These are phyloP conservation scores for Podospora pseudocomata DNA, from an alignment of 495 filamentous ascomycete genomes.

Conservation along the genomic window DNA sequence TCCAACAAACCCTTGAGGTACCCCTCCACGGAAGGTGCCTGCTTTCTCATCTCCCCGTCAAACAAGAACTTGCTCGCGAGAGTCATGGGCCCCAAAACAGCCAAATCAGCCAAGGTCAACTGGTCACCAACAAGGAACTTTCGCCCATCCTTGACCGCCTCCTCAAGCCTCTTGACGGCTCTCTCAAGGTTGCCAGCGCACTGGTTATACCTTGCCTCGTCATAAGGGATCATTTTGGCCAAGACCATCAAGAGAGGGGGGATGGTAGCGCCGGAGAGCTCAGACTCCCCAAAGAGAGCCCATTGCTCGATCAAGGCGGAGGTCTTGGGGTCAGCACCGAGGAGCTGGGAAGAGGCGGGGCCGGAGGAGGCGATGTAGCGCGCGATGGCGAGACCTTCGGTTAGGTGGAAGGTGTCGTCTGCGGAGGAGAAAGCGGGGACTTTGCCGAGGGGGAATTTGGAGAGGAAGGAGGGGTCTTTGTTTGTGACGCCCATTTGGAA, in stretches of 20 bases:
- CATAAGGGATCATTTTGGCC: slow-evolving; percentile 37
- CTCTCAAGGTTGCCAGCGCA: slow-evolving; percentile 30
- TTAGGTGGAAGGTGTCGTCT: slow-evolving; percentile 46
- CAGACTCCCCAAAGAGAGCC: slow-evolving; percentile 46
- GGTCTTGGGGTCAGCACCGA: slow-evolving; percentile 46
- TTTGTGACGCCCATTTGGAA: slow-evolving; percentile 48
- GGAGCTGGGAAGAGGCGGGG: slow-evolving; percentile 48
- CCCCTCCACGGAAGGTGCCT: slow-evolving; percentile 40
- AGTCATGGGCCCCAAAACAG: slow-evolving; percentile 39
- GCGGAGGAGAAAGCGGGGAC: slow-evolving; percentile 55
- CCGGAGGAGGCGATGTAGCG: slow-evolving; percentile 53
- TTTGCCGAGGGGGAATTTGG: slow-evolving; percentile 62
- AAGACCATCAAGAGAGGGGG: slow-evolving; percentile 34
- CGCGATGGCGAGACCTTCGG: slow-evolving; percentile 56
- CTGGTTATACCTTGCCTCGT: slow-evolving; percentile 36
- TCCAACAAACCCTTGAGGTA: slow-evolving; percentile 45
- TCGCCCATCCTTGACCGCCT: slow-evolving; percentile 35
- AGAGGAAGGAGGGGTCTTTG: slow-evolving; percentile 47
- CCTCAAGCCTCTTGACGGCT: slow-evolving; percentile 43
- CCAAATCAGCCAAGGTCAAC: slow-evolving; percentile 54
- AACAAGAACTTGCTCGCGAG: slow-evolving; percentile 43
- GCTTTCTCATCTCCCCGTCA: slow-evolving; percentile 50
- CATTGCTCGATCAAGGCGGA: slow-evolving; percentile 51
- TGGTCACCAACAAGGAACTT: slow-evolving; percentile 49
- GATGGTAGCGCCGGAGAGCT: slow-evolving; percentile 37